A percentile compares a stretch with the other conserved stretches of the same genome.
phyloP scores from a whole-genome alignment of 1,139 yeast species.

The Debaryomyces singareniensis region DNA sequence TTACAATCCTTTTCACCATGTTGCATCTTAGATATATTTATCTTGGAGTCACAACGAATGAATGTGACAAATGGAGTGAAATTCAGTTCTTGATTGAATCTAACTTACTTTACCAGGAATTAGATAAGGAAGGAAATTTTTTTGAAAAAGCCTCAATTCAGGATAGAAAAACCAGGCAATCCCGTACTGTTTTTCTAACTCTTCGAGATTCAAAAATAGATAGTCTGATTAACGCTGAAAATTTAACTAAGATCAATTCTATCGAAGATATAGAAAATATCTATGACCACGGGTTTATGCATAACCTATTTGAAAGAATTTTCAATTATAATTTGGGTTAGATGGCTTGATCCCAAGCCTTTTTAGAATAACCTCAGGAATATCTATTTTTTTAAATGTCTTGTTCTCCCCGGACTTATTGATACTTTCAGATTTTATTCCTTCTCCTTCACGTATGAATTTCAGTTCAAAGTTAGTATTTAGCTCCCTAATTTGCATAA shows the following conservation, averaged over 20 bases:
- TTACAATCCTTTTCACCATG: slow-evolving; percentile 50
- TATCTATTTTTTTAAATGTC: slow-evolving; percentile 3
- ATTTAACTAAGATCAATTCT: slow-evolving; percentile 23
- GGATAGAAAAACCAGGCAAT: background rate
- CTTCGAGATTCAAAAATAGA: slow-evolving; percentile 19
- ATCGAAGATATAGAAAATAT: slow-evolving; percentile 53
- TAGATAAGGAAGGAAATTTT: slow-evolving; percentile 5
- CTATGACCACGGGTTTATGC: slow-evolving; percentile 61
- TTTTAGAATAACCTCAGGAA: slow-evolving; percentile 6
- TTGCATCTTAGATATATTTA: slow-evolving; percentile 61
- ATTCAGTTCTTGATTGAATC: slow-evolving; percentile 53
- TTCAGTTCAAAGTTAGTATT: slow-evolving; percentile 4
- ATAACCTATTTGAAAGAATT: slow-evolving; percentile 35
- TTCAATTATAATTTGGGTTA: slow-evolving; percentile 3
- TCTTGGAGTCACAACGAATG: slow-evolving; percentile 90
- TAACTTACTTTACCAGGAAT: slow-evolving; percentile 20
- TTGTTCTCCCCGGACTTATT: slow-evolving; percentile 1
- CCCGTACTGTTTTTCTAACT: slow-evolving; percentile 21
- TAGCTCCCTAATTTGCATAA: slow-evolving; percentile 5
- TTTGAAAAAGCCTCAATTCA: slow-evolving; percentile 2
- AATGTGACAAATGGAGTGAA: slow-evolving; percentile 76
- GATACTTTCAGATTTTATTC: background rate
- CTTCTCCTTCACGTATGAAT: slow-evolving; percentile 2
- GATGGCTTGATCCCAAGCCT: slow-evolving; percentile 4
- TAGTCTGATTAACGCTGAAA: slow-evolving; percentile 11